Conservation (phyloP, 108 stramenopile species). For the Fragilariopsis cylindrus region DNA sequence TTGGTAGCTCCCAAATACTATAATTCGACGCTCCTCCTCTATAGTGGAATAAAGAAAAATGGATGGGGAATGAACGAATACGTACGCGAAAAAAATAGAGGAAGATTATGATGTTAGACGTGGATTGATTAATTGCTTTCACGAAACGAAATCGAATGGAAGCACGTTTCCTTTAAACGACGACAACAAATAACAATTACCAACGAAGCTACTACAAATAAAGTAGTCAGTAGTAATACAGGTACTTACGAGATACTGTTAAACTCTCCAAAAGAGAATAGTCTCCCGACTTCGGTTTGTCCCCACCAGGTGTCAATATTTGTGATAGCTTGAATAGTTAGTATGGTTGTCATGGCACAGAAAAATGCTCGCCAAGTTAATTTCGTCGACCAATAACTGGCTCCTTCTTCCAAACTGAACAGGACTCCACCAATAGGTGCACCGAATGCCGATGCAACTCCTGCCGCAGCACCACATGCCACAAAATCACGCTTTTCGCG, state of each 20-base stretch:
- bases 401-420: conserved; percentile 95
- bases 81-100: neutral
- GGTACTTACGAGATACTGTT: conserved; percentile 55
- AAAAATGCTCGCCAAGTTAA: conserved; percentile 97
- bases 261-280: conserved; percentile 97
- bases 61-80: neutral
- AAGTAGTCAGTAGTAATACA: neutral
- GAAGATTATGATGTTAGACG: neutral
- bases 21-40: conserved; percentile 77
- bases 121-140: neutral
- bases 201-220: neutral
- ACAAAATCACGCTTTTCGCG: conserved; percentile 92
- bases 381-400: conserved; percentile 94
- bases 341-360: conserved; percentile 94
- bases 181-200: too few relatives aligned
- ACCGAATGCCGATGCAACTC: conserved; percentile 93
- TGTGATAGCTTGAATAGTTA: conserved; percentile 78
- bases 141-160: conserved; percentile 3
- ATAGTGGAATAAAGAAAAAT: neutral
- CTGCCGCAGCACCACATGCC: conserved; percentile 95
- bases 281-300: conserved; percentile 86
- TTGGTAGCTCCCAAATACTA: conserved; percentile 91
- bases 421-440: conserved; percentile 98
- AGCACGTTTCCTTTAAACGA: neutral
- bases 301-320: conserved; percentile 83